Conservation (phyloP, 108 stramenopile genomes). For the Bacterosira constricta region DNA sequence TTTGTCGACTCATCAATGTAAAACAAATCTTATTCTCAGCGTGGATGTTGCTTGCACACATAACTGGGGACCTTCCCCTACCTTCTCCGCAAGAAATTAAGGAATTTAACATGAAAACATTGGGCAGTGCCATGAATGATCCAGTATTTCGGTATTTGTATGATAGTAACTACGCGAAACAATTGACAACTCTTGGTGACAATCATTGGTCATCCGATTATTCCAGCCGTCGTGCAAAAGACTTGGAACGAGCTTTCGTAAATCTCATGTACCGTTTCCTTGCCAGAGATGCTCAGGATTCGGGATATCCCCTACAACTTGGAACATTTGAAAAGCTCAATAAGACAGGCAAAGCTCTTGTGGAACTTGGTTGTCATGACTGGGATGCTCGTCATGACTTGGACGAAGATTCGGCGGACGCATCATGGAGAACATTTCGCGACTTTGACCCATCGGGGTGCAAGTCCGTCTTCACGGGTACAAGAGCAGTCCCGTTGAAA, state of each 20-base stretch:
- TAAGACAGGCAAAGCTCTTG: conserved; percentile 26
- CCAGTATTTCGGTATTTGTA: conserved; percentile 14
- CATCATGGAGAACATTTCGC: conserved; percentile 23
- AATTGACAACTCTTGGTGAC: conserved; percentile 4
- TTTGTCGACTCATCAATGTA: too few species aligned
- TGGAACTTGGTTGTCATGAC: background rate
- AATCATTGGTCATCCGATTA: conserved; percentile 15
- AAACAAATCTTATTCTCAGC: too few species aligned
- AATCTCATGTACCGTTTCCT: conserved; percentile 10
- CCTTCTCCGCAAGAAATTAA: conserved; percentile 48
- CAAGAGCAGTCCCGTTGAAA: conserved; percentile 18
- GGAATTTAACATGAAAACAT: conserved; percentile 21
- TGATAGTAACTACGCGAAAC: conserved; percentile 34
- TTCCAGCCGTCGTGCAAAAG: background rate
- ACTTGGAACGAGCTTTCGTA: background rate
- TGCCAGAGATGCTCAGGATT: conserved; percentile 31
- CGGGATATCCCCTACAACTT: conserved; percentile 39
- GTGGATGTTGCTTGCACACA: conserved; percentile 36
- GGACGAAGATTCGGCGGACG: background rate
- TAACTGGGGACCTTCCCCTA: conserved; percentile 12
- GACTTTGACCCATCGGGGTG: conserved; percentile 8
- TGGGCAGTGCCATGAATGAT: conserved; percentile 21
- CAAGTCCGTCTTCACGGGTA: conserved; percentile 33
- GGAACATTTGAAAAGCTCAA: conserved; percentile 43
- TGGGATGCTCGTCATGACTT: background rate